Base-by-base conservation (phyloP, 2,329 filamentous ascomycete species). In the Penicillium sp. region DNA sequence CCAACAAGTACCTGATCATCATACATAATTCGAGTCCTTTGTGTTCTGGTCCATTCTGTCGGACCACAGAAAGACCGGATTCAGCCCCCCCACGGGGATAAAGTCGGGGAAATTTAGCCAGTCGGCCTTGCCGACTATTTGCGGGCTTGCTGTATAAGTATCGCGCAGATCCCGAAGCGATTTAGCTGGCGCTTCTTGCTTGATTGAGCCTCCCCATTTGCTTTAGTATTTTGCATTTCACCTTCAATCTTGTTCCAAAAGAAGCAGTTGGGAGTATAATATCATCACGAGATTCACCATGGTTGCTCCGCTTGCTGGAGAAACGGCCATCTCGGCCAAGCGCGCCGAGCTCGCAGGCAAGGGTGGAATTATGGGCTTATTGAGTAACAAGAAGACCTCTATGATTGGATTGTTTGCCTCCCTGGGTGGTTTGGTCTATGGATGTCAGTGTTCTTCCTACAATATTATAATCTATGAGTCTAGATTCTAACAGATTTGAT, bases 391-490 rank as follows among this genome's bases (percentile, higher is more conserved):
- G 19, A 54, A 48, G 28, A 59, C 43, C 19, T 59, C 55, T 10
- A 25, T 37, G 2, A 59, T 59, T 33, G 58, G 33, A 8, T 16
- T 59, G 6, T 59, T 59, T 28, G 58, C 58, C 16, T 59, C 58
- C 35, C 25, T 59, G 8, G 58, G 58, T 28, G 58, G 58, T 33
- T 25, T 59, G 26, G 58, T 59, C 0, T 59, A 59, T 40, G 58
- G 58, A 28, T 59, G 58, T 59, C 22, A 14, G 58, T 28, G 45
- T 28, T 40, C 1, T 3, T 10, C 16, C n/a, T 7, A 1, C 10
- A 1, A 7, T 19, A 8, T 1, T 19, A 2, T 5, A 1, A 11
- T 8, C 19, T 4, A 2, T 4, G 3, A 10, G 40, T 22, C 13
- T 14, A 7, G 2, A 35, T 5, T 8, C 52, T 52, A 11, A 5